Conservation (phyloP, 768 basidiomycete genomes). For the Suillus subaureus region DNA sequence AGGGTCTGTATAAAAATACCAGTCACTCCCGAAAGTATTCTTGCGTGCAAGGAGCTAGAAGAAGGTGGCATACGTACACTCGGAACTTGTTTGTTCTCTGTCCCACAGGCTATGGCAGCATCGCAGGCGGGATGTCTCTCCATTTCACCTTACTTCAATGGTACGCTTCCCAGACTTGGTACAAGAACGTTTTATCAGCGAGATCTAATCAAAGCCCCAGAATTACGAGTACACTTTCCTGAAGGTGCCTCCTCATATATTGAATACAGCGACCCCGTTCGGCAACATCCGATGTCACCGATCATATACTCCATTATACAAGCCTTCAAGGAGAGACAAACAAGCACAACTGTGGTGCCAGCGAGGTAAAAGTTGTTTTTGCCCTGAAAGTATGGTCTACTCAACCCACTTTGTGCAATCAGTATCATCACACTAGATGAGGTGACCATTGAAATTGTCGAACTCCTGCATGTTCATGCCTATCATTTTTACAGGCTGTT, state of each 20-base stretch:
- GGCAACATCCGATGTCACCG: conserved; percentile 44
- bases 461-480: not conserved
- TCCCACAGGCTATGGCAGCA: conserved; percentile 58
- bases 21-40: conserved; percentile 50
- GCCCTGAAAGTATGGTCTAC: not conserved
- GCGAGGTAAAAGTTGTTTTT: conserved; percentile 39
- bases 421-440: conserved; percentile 46
- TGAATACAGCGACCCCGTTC: conserved; percentile 37
- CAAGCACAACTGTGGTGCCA: conserved; percentile 50
- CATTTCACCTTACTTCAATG: conserved; percentile 61
- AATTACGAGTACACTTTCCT: conserved; percentile 51
- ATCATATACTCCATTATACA: conserved; percentile 43
- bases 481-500: conserved; percentile 34
- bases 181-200: conserved; percentile 8
- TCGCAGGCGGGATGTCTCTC: conserved; percentile 54
- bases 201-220: conserved; percentile 23
- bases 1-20: conserved; percentile 65
- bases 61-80: conserved; percentile 51
- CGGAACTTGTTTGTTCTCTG: conserved; percentile 54
- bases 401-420: not conserved
- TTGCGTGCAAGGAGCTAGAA: conserved; percentile 50
- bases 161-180: conserved; percentile 21
- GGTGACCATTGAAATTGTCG: conserved; percentile 21
- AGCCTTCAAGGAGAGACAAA: conserved; percentile 36
- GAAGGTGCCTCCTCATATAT: conserved; percentile 36